A percentile compares a stretch with the other conserved stretches of the same genome.
phyloP scores from a whole-genome alignment of 2,329 filamentous ascomycete species.

The Pseudopithomyces chartarum region DNA sequence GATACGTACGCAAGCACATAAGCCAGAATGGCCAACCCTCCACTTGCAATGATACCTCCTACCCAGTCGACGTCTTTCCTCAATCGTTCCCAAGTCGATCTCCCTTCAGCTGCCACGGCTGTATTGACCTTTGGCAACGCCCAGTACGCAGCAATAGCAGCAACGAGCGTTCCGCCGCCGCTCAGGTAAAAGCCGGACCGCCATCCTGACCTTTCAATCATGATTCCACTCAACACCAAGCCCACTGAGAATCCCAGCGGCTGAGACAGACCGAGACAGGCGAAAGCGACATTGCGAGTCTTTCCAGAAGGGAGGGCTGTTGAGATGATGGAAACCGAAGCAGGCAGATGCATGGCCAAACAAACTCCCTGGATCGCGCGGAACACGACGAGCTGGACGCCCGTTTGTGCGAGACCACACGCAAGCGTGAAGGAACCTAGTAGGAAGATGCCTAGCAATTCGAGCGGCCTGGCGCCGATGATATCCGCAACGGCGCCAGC shows the following conservation, averaged over 20 bases:
- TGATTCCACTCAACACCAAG: slow-evolving; percentile 55
- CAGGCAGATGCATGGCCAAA: slow-evolving; percentile 54
- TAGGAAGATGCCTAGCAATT: slow-evolving; percentile 51
- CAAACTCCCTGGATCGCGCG: slow-evolving; percentile 55
- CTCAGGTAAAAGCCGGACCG: slow-evolving; percentile 25
- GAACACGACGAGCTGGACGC: slow-evolving; percentile 49
- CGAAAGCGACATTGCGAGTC: slow-evolving; percentile 39
- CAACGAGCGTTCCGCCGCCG: slow-evolving; percentile 22
- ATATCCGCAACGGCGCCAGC: slow-evolving; percentile 58
- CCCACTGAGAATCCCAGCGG: slow-evolving; percentile 58
- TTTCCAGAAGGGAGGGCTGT: slow-evolving; percentile 28
- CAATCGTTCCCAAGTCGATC: slow-evolving; percentile 6
- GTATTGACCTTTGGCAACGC: slow-evolving; percentile 11
- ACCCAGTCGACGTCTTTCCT: slow-evolving; percentile 35
- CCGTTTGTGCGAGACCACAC: slow-evolving; percentile 52
- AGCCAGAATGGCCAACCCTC: slow-evolving; percentile 26
- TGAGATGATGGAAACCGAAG: slow-evolving; percentile 53
- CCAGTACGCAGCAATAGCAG: slow-evolving; percentile 43
- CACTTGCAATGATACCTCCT: slow-evolving; percentile 30
- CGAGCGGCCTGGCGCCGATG: slow-evolving; percentile 52
- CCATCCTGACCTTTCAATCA: slow-evolving; percentile 56
- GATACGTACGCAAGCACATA: slow-evolving; percentile 14
- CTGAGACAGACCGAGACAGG: slow-evolving; percentile 52
- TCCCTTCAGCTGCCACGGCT: background rate
- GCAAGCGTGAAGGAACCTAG: slow-evolving; percentile 51